Conservation (phyloP, 2,329 filamentous ascomycete genomes). For the Penicillium polonicum region DNA sequence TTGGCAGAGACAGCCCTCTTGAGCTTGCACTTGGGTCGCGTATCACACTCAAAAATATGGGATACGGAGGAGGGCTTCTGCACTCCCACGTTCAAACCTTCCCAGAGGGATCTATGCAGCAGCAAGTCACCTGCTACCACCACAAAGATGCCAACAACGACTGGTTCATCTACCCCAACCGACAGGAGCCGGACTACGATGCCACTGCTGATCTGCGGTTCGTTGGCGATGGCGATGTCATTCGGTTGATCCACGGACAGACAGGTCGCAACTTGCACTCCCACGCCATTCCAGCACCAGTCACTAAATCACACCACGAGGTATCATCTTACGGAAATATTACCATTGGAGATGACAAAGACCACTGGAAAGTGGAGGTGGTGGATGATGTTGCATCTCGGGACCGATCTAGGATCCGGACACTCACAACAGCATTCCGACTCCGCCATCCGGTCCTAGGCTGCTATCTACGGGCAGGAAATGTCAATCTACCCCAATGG, state of each 20-base stretch:
- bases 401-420: conserved; percentile 81
- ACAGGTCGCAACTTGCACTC: conserved; percentile 97
- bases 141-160: conserved; percentile 99
- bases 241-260: conserved; percentile 90
- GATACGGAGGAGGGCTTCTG: conserved; percentile 91
- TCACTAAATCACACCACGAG: conserved; percentile 86
- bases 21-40: conserved; percentile 88
- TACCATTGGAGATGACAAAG: conserved; percentile 93
- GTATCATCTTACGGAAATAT: conserved; percentile 95
- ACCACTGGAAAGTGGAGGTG: conserved; percentile 94
- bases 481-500: conserved; percentile 96
- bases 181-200: conserved; percentile 70
- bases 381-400: conserved; percentile 83
- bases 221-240: conserved; percentile 71
- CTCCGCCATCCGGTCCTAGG: conserved; percentile 77
- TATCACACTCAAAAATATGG: conserved; percentile 97
- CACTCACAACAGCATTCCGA: conserved; percentile 89
- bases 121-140: conserved; percentile 98
- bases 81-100: conserved; percentile 97
- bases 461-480: conserved; percentile 93
- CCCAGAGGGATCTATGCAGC: conserved; percentile 87
- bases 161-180: conserved; percentile 98
- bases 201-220: conserved; percentile 68
- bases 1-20: conserved; percentile 90
- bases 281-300: conserved; percentile 81